Percentiles rank a stretch among this genome's conserved stretches.
Evolutionary conservation across 495 filamentous ascomycete genomes (phyloP).

Genomic region (Mycothermus thermophilus): DNA sequence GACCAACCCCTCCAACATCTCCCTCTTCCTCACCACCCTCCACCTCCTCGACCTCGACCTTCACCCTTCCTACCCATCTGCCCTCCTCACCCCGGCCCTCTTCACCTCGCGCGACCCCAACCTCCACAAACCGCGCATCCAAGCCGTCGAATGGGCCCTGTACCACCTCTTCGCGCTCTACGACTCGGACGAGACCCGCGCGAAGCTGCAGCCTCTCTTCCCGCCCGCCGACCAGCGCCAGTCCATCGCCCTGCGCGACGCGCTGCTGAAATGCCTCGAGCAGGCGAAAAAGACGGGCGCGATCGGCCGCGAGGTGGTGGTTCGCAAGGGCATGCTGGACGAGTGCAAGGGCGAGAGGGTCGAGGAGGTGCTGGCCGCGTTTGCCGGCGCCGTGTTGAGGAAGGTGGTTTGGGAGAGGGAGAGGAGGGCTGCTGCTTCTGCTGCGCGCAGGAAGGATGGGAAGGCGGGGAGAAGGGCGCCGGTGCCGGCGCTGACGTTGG

Average conservation of each 20-base stretch:
- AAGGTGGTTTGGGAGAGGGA: slow-evolving; percentile 41
- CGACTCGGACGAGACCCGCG: slow-evolving; percentile 58
- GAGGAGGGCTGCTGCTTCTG: slow-evolving; percentile 15
- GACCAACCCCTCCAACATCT: slow-evolving; percentile 15
- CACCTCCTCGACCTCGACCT: slow-evolving; percentile 65
- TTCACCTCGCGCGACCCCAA: slow-evolving; percentile 52
- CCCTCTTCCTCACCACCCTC: slow-evolving; percentile 68
- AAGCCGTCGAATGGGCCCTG: slow-evolving; percentile 70
- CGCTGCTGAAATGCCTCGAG: slow-evolving; percentile 63
- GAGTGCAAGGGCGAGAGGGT: slow-evolving; percentile 76
- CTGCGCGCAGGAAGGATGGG: too few species aligned
- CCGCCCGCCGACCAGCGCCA: slow-evolving; percentile 76
- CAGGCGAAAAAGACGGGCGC: slow-evolving; percentile 77
- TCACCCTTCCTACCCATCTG: slow-evolving; percentile 65
- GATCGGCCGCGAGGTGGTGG: slow-evolving; percentile 57
- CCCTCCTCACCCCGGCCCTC: slow-evolving; percentile 44
- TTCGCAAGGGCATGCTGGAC: slow-evolving; percentile 84
- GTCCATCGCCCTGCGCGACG: slow-evolving; percentile 75
- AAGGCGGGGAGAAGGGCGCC: too few species aligned
- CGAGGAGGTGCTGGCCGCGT: slow-evolving; percentile 63
- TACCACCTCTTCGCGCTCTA: slow-evolving; percentile 71
- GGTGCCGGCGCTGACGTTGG: slow-evolving; percentile 44
- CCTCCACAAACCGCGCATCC: slow-evolving; percentile 64
- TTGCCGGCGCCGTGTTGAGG: slow-evolving; percentile 68
- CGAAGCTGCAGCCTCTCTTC: slow-evolving; percentile 82